These are phyloP conservation scores for Cyamopsis tetragonoloba DNA, from an alignment of 306 rosid genomes.

Conservation along the genomic window DNA sequence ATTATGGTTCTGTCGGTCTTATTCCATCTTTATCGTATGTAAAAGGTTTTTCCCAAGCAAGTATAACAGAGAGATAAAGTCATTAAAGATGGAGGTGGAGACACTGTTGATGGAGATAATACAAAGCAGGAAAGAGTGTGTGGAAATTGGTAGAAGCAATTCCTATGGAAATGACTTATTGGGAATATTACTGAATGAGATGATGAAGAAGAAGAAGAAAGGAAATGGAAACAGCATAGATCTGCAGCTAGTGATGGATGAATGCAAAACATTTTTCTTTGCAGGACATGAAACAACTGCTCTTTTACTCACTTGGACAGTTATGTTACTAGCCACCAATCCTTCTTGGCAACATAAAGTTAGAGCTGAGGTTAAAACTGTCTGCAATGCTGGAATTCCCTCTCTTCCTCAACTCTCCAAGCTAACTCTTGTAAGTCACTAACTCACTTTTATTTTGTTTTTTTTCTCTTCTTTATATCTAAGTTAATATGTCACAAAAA, in stretches of 20 bases:
- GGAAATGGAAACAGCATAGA: constrained; percentile 53
- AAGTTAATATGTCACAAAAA: no score
- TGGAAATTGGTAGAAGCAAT: constrained; percentile 77
- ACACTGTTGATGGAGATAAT: constrained; percentile 83
- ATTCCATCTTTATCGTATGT: not conserved
- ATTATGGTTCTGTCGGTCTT: not conserved
- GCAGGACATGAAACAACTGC: constrained; percentile 97
- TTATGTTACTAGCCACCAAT: constrained; percentile 77
- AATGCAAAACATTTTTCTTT: constrained; percentile 96
- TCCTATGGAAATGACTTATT: constrained; percentile 76
- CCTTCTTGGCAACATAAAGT: constrained; percentile 75
- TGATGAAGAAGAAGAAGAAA: constrained; percentile 50
- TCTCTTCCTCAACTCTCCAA: constrained; percentile 69
- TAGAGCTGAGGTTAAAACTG: constrained; percentile 56
- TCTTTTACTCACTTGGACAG: constrained; percentile 84
- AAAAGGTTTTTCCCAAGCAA: constrained; percentile 81
- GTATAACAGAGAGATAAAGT: constrained; percentile 87
- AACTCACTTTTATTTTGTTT: not conserved
- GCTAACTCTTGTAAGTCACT: constrained; percentile 53
- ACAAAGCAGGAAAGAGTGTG: constrained; percentile 74
- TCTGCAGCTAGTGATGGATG: constrained; percentile 81
- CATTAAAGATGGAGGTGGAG: constrained; percentile 77
- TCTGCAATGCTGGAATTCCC: constrained; percentile 54
- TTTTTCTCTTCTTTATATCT: no score
- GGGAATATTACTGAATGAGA: constrained; percentile 81